These are phyloP conservation scores for Lojkania enalia DNA, from an alignment of 2,329 filamentous ascomycete species.

Conservation along the genomic window DNA sequence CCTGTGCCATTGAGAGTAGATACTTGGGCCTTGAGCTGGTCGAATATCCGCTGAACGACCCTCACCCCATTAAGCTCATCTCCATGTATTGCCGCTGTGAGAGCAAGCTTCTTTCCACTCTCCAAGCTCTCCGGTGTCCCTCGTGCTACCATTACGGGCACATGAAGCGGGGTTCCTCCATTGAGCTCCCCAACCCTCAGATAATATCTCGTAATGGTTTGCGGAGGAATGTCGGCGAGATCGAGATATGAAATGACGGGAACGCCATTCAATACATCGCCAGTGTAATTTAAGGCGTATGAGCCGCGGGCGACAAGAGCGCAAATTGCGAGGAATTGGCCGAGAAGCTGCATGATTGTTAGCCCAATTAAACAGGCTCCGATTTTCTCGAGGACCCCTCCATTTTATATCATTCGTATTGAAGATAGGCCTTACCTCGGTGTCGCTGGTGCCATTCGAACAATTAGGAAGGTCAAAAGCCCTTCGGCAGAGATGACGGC, in stretches of 20 bases:
- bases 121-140: slow-evolving; percentile 42
- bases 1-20: slow-evolving; percentile 42
- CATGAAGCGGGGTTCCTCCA: slow-evolving; percentile 43
- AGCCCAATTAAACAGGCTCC: slow-evolving; percentile 2
- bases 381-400: not conserved
- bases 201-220: slow-evolving; percentile 43
- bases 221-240: slow-evolving; percentile 41
- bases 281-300: slow-evolving; percentile 32
- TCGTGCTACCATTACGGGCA: slow-evolving; percentile 45
- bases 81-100: slow-evolving; percentile 45
- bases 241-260: slow-evolving; percentile 40
- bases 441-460: slow-evolving; percentile 9
- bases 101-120: slow-evolving; percentile 41
- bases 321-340: slow-evolving; percentile 20
- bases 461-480: slow-evolving; percentile 35
- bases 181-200: slow-evolving; percentile 44
- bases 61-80: slow-evolving; percentile 46
- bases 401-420: slow-evolving; percentile 15
- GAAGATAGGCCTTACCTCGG: slow-evolving; percentile 20
- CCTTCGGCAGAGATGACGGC: slow-evolving; percentile 26
- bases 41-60: slow-evolving; percentile 43
- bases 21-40: slow-evolving; percentile 32
- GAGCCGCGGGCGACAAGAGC: slow-evolving; percentile 22
- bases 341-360: slow-evolving; percentile 30
- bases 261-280: slow-evolving; percentile 38